Conservation (phyloP, 2,329 filamentous ascomycete species). For the Mollisia scopiformis region DNA sequence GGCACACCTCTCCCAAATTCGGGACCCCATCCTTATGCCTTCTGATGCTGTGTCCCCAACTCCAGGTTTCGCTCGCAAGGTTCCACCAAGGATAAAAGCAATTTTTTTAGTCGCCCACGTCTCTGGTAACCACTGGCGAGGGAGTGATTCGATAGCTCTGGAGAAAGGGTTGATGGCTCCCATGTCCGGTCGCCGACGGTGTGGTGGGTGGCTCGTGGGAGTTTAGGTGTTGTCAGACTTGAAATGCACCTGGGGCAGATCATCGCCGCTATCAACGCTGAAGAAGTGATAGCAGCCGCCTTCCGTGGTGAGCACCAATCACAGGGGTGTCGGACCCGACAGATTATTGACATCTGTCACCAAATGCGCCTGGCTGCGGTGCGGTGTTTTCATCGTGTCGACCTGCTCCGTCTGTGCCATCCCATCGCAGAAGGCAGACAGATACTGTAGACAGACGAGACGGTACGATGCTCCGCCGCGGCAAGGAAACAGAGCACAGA, state of each 20-base stretch:
- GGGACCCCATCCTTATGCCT: background rate
- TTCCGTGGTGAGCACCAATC: constrained; percentile 1
- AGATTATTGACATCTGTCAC: constrained; percentile 4
- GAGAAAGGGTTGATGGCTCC: background rate
- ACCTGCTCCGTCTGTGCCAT: background rate
- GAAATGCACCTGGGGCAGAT: background rate
- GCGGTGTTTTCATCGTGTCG: too few relatives aligned
- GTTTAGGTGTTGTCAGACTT: background rate
- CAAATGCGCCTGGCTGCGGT: too few relatives aligned
- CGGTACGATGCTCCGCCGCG: constrained; percentile 4
- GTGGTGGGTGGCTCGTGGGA: too few relatives aligned
- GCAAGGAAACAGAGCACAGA: background rate
- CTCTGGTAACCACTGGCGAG: background rate
- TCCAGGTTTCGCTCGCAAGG: background rate
- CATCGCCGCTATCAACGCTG: constrained; percentile 2
- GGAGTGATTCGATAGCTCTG: background rate
- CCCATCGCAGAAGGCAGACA: too few relatives aligned
- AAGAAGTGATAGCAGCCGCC: constrained; percentile 8
- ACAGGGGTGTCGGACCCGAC: background rate
- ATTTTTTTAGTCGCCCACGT: background rate
- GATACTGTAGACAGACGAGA: too few relatives aligned
- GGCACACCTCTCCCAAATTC: too few relatives aligned
- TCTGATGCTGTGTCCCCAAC: background rate
- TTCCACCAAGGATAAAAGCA: background rate
- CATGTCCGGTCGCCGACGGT: background rate